Evolutionary conservation across 441 rosid genomes (phyloP), one percentile per base, ranked within the genome.

Genomic region (Bocquillonia castaneifolia): DNA sequence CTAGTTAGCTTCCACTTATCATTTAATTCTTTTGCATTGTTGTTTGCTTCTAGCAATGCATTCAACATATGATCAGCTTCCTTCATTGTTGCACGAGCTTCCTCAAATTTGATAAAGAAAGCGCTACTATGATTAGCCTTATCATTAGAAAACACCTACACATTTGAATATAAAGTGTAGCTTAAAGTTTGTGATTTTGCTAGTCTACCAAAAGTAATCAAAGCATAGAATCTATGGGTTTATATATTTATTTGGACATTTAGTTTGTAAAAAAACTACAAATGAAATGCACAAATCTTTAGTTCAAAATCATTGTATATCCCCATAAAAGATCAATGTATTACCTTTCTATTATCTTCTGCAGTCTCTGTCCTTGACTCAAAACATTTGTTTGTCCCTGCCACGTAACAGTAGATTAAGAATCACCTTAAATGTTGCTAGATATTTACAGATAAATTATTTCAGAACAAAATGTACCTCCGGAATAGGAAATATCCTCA

Each of bases 1-100:
- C 81, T 80, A n/a, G 86, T 78, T 81, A 81, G 88, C 78, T 67
- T 81, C 92, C 91, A 89, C 67, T 63, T 70, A 64, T 63, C 79
- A 77, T 83, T 81, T 74, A 78, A 75, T 67, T 71, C 72, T 69
- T 82, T 89, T 66, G 85, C 82, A 55, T 79, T 81, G 80, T 82
- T 86, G 65, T 88, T 91, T 77, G 79, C 94, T 71, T 80, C 82
- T 67, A 86, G 77, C 82, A 89, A 76, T 59, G 82, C 88, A 68
- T 84, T 85, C 75, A 91, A 73, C 83, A 84, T 79, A 63, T 73
- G 70, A 79, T 88, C 92, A 80, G 96, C 96, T 80, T 93, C 97
- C 74, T 75, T 81, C 84, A 93, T 87, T 76, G 88, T 83, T 66
- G 78, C 82, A 78, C 74, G 85, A 72, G 88, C 86, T 76, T 82